Percentiles rank a stretch among this genome's conserved stretches.
These are phyloP conservation scores for Sclerotinia borealis DNA, from an alignment of 2,329 filamentous ascomycete genomes.

Conservation along the genomic window DNA sequence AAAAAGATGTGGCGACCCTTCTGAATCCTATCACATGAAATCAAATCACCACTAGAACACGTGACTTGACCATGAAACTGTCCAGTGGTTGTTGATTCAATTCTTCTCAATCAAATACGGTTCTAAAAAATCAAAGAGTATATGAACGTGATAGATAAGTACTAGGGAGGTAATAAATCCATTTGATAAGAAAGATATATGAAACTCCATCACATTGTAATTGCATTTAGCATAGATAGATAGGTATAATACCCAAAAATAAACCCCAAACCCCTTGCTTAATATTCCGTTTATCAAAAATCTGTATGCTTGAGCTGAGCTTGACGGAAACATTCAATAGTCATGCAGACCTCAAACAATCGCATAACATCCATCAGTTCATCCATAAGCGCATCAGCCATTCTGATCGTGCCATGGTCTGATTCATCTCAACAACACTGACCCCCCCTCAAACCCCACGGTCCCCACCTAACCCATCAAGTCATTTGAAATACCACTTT, in stretches of 20 bases:
- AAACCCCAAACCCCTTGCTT: neutral
- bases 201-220: neutral
- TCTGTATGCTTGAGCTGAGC: too few species aligned
- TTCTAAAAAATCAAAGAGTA: too few species aligned
- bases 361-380: neutral
- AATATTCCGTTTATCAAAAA: too few species aligned
- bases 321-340: neutral
- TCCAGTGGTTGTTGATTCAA: too few species aligned
- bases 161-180: too few species aligned
- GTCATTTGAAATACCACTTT: slow-evolving; percentile 10
- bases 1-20: too few species aligned
- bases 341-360: neutral
- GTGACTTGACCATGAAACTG: too few species aligned
- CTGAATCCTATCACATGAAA: too few species aligned
- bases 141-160: too few species aligned
- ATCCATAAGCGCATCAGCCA: neutral
- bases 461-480: neutral
- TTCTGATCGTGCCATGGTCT: neutral
- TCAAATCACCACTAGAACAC: too few species aligned
- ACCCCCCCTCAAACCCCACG: neutral
- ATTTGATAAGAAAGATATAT: neutral
- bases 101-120: too few species aligned
- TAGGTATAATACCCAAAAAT: neutral
- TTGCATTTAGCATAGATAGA: too few species aligned
- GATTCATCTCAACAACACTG: neutral